Percentiles rank a stretch among this genome's conserved stretches.
Conservation (phyloP, 306 rosid genomes). For the Prunus mira region DNA sequence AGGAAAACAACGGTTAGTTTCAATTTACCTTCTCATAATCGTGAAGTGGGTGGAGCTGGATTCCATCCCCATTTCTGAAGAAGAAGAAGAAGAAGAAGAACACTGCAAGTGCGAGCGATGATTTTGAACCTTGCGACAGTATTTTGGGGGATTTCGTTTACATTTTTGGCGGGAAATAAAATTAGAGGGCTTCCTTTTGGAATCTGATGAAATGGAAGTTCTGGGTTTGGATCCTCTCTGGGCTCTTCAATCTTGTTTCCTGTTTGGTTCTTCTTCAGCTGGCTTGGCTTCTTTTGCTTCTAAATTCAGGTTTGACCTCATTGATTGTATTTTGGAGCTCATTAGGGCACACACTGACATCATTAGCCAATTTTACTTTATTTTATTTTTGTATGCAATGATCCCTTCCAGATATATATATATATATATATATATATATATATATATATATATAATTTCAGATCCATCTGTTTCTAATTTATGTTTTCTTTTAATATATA, state of each 20-base stretch:
- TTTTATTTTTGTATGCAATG: background rate
- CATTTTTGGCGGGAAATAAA: conserved; percentile 14
- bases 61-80: conserved; percentile 29
- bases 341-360: conserved; percentile 6
- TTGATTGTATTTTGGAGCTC: conserved; percentile 11
- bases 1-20: conserved; percentile 18
- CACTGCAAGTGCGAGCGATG: conserved; percentile 5
- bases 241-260: background rate
- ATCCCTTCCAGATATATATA: background rate
- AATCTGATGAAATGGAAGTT: conserved; percentile 1
- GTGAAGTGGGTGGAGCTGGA: conserved; percentile 42
- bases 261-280: background rate
- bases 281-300: background rate
- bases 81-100: background rate
- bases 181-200: background rate
- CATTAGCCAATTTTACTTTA: background rate
- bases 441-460: no score
- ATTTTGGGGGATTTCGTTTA: background rate
- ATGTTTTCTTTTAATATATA: background rate
- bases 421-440: background rate
- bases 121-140: background rate
- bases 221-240: background rate
- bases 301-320: conserved; percentile 13
- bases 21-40: conserved; percentile 45
- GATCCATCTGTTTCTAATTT: background rate